A percentile compares a stretch with the other conserved stretches of the same genome.
phyloP scores from a whole-genome alignment of 148 eudicot genomes.

The Simmondsia chinensis region DNA sequence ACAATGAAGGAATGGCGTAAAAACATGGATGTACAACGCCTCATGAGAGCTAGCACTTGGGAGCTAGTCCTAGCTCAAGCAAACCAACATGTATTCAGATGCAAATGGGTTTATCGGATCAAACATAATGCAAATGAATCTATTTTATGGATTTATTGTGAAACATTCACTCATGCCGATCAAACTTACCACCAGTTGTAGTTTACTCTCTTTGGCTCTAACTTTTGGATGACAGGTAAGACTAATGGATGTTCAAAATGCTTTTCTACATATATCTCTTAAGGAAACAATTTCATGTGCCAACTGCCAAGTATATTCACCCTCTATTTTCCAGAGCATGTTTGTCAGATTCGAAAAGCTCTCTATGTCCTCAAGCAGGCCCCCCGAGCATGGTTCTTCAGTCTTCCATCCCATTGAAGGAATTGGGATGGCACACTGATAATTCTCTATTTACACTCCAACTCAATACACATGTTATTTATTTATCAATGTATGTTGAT shows the following conservation, averaged over 20 bases:
- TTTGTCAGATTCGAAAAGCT: background rate
- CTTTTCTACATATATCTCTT: constrained; percentile 5
- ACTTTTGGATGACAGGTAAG: background rate
- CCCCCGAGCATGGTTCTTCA: constrained; percentile 4
- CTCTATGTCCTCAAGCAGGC: constrained; percentile 2
- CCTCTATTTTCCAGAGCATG: background rate
- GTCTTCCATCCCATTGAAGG: background rate
- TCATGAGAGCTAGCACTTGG: background rate
- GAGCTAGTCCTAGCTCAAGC: background rate
- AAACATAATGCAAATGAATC: constrained; percentile 3
- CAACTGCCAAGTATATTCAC: constrained; percentile 5
- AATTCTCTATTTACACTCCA: too few relatives aligned
- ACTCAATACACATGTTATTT: background rate
- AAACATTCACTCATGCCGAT: constrained; percentile 8
- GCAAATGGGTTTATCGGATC: constrained; percentile 7
- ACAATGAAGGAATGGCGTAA: background rate
- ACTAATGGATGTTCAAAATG: constrained; percentile 6
- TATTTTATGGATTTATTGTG: background rate
- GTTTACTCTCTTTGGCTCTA: background rate
- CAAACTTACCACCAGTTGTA: background rate
- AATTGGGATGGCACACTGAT: background rate
- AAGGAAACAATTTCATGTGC: background rate
- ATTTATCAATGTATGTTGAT: too few relatives aligned
- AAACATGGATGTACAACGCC: background rate
- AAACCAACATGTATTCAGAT: background rate